phyloP scores from a whole-genome alignment of 2,329 filamentous ascomycete species.

The Phialophora tarda region DNA sequence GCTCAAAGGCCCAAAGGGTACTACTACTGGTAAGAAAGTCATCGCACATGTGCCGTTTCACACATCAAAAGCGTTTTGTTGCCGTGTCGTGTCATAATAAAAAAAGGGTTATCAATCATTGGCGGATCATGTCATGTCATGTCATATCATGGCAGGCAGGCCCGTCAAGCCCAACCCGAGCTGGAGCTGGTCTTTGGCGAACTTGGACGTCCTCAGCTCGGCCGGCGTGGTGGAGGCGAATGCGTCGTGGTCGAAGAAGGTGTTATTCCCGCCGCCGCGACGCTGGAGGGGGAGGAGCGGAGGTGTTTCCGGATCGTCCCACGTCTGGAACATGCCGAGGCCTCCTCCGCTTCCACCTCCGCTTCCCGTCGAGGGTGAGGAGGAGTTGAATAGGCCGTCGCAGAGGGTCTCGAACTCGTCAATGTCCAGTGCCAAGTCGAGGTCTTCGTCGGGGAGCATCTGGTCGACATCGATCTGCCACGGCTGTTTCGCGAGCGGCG shows the following conservation, averaged over 20 bases:
- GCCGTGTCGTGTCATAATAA: neutral
- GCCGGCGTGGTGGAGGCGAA: neutral
- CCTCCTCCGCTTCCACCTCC: neutral
- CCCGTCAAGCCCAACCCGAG: slow-evolving; percentile 7
- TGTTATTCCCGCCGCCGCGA: neutral
- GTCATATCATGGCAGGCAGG: slow-evolving; percentile 16
- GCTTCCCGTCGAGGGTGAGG: neutral
- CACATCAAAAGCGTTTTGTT: neutral
- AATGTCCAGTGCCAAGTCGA: slow-evolving; percentile 30
- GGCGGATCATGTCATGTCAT: neutral
- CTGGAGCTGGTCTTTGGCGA: neutral
- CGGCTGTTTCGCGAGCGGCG: slow-evolving; percentile 8
- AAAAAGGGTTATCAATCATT: neutral
- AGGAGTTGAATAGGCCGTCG: slow-evolving; percentile 30
- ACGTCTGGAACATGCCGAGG: slow-evolving; percentile 9
- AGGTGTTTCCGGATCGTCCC: neutral
- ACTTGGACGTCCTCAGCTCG: slow-evolving; percentile 6
- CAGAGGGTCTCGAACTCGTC: slow-evolving; percentile 34
- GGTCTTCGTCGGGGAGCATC: slow-evolving; percentile 26
- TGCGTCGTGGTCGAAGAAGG: neutral
- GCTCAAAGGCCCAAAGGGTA: neutral
- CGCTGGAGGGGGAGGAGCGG: neutral
- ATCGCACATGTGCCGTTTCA: neutral
- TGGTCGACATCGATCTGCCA: slow-evolving; percentile 29
- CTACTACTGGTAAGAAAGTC: neutral